A percentile compares a stretch with the other conserved stretches of the same genome.
Evolutionary conservation across 1,284 basidiomycete species (phyloP).

Genomic region (Leccinum solheimii): DNA sequence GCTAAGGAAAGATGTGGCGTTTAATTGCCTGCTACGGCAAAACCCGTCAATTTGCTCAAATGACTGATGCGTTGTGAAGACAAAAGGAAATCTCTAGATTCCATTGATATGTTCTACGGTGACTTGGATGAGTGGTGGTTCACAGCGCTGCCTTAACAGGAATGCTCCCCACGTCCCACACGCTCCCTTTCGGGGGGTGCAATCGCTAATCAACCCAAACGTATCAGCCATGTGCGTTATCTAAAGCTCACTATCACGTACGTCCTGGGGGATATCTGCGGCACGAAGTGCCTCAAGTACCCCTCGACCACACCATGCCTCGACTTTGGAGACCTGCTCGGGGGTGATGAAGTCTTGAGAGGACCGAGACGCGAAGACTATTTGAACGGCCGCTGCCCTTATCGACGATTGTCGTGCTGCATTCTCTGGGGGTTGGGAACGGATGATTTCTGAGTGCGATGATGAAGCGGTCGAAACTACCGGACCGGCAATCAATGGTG

Average conservation of each 20-base stretch:
- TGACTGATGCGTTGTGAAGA: neutral
- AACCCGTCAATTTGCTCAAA: neutral
- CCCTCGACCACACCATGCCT: constrained; percentile 62
- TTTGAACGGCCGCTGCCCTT: constrained; percentile 75
- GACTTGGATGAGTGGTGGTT: constrained; percentile 3
- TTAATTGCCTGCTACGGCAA: constrained; percentile 17
- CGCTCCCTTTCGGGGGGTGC: constrained; percentile 41
- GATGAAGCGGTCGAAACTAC: constrained; percentile 37
- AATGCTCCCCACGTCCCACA: constrained; percentile 35
- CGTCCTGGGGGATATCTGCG: constrained; percentile 42
- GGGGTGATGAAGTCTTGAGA: constrained; percentile 81
- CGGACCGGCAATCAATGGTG: constrained; percentile 48
- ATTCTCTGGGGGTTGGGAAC: constrained; percentile 30
- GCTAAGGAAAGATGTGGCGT: constrained; percentile 30
- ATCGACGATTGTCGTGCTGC: constrained; percentile 46
- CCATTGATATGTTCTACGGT: constrained; percentile 1
- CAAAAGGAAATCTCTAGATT: constrained; percentile 4
- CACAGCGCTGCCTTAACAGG: constrained; percentile 14
- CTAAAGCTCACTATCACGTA: constrained; percentile 32
- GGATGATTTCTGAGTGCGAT: constrained; percentile 21
- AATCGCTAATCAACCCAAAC: constrained; percentile 29
- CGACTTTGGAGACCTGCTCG: constrained; percentile 60
- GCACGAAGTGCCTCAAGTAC: constrained; percentile 49
- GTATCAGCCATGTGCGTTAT: constrained; percentile 4
- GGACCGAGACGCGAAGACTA: constrained; percentile 80